Conservation (phyloP, 2,329 filamentous ascomycete genomes). For the Fusarium torreyae region DNA sequence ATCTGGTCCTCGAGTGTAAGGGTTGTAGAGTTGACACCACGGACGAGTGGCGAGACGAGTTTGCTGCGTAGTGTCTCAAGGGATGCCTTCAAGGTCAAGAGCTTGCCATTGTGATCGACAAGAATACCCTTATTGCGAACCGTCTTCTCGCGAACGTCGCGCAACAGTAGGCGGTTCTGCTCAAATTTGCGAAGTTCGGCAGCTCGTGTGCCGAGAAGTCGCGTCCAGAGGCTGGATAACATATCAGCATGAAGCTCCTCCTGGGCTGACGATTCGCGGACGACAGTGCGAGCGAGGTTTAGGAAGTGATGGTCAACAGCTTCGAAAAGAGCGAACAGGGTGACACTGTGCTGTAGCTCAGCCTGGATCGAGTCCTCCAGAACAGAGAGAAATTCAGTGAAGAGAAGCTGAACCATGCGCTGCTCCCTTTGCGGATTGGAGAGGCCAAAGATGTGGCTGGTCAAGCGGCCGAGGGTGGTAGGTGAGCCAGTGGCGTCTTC, state of each 20-base stretch:
- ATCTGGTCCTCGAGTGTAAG: conserved; percentile 90
- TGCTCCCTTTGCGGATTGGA: conserved; percentile 86
- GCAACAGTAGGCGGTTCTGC: conserved; percentile 86
- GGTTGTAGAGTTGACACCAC: conserved; percentile 76
- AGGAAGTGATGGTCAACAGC: conserved; percentile 91
- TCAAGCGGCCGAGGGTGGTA: conserved; percentile 77
- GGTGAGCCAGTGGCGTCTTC: conserved; percentile 70
- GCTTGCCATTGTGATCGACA: conserved; percentile 86
- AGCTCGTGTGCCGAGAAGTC: conserved; percentile 83
- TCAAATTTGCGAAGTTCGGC: conserved; percentile 89
- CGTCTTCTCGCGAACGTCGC: conserved; percentile 84
- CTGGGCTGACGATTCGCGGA: conserved; percentile 85
- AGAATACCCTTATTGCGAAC: conserved; percentile 90
- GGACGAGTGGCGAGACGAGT: conserved; percentile 86
- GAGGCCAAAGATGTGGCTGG: conserved; percentile 83
- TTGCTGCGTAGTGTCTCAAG: conserved; percentile 88
- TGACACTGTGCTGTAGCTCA: conserved; percentile 84
- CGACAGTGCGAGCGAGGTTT: conserved; percentile 87
- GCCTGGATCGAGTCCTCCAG: conserved; percentile 91
- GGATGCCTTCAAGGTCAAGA: conserved; percentile 87
- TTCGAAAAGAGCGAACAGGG: conserved; percentile 91
- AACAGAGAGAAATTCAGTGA: conserved; percentile 85
- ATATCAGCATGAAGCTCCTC: conserved; percentile 86
- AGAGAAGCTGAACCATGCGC: conserved; percentile 86
- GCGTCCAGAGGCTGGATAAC: conserved; percentile 87